A percentile compares a stretch with the other conserved stretches of the same genome.
Conservation (phyloP, 257 asterid genomes). For the Penstemon eatonii region DNA sequence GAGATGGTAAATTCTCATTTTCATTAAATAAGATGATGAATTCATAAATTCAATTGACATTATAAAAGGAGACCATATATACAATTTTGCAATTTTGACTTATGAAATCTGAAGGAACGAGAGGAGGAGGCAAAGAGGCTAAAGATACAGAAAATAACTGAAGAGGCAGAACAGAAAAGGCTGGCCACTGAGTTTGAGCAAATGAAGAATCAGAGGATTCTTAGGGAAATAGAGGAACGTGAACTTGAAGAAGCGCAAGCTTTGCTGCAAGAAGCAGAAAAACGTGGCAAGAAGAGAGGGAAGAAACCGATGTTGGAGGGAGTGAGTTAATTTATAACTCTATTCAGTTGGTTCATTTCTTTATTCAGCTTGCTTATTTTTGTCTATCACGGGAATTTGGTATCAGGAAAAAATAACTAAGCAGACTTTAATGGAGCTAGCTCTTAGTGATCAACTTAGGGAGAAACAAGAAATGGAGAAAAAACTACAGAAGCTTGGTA, state of each 20-base stretch:
- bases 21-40: slow-evolving; percentile 2
- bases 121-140: slow-evolving; percentile 82
- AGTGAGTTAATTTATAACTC: slow-evolving; percentile 43
- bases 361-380: slow-evolving; percentile 5
- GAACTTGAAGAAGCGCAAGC: slow-evolving; percentile 83
- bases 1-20: slow-evolving; percentile 65
- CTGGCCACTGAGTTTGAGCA: slow-evolving; percentile 76
- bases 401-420: slow-evolving; percentile 76
- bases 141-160: slow-evolving; percentile 72
- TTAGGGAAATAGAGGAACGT: slow-evolving; percentile 81
- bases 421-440: slow-evolving; percentile 65
- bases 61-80: background rate
- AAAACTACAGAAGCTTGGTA: slow-evolving; percentile 67
- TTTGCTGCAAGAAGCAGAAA: slow-evolving; percentile 63
- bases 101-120: slow-evolving; percentile 62
- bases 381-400: slow-evolving; percentile 11
- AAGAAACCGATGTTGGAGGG: slow-evolving; percentile 75
- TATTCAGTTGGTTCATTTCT: slow-evolving; percentile 3
- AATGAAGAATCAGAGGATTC: slow-evolving; percentile 78
- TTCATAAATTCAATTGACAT: background rate
- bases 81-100: background rate
- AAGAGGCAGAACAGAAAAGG: slow-evolving; percentile 78
- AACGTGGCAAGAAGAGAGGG: slow-evolving; percentile 65
- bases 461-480: slow-evolving; percentile 96
- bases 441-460: slow-evolving; percentile 66